These are phyloP conservation scores for Dactylonectria estremocensis DNA, from an alignment of 2,329 filamentous ascomycete genomes.

Conservation along the genomic window DNA sequence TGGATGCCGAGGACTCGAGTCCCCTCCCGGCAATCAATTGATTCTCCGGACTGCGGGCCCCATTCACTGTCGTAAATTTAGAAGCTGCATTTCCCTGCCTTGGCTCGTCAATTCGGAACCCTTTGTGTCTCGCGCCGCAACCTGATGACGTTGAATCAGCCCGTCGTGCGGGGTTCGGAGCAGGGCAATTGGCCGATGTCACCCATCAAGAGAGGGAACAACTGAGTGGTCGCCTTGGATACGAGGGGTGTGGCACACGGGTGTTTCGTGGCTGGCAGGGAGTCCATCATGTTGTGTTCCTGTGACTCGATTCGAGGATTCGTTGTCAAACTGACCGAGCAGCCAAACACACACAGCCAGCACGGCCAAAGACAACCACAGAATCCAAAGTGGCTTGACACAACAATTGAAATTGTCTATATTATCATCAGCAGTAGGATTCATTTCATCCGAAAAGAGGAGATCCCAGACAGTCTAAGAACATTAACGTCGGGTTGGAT, in stretches of 20 bases:
- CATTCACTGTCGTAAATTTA: background rate
- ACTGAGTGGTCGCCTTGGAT: slow-evolving; percentile 14
- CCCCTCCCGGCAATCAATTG: too few relatives aligned
- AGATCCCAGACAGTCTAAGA: background rate
- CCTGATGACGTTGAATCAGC: slow-evolving; percentile 12
- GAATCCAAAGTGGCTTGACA: too few relatives aligned
- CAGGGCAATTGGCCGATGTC: slow-evolving; percentile 8
- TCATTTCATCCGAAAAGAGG: background rate
- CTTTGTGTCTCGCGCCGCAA: background rate
- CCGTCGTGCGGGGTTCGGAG: slow-evolving; percentile 17
- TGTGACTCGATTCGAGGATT: background rate
- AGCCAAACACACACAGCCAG: background rate
- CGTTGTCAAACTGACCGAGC: background rate
- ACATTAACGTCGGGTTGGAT: background rate
- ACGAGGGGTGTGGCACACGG: slow-evolving; percentile 15
- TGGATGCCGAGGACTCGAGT: too few relatives aligned
- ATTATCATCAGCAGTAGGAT: background rate
- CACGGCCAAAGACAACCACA: too few relatives aligned
- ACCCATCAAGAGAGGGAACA: background rate
- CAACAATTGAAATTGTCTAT: too few relatives aligned
- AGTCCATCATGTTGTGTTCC: background rate
- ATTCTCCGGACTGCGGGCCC: too few relatives aligned
- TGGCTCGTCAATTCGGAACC: background rate
- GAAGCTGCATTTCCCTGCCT: background rate
- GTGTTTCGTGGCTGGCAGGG: background rate